Conservation (phyloP, 208 protist genomes). For the Leishmania tropica region DNA sequence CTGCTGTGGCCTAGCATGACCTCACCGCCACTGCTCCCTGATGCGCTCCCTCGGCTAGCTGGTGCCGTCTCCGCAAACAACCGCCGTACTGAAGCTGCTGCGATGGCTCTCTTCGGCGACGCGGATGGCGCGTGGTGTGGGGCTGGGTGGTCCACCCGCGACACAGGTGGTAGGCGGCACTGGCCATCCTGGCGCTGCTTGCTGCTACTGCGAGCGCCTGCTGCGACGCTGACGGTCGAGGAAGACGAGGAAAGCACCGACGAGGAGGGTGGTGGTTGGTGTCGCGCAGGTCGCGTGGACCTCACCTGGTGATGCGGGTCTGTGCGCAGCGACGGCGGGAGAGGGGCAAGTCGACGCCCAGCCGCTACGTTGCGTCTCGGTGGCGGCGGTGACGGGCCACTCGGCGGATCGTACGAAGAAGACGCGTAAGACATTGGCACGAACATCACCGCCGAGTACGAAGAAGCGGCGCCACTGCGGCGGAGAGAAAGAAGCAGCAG, state of each 20-base stretch:
- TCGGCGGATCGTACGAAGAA: not conserved
- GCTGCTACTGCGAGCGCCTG: not conserved
- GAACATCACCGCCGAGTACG: not conserved
- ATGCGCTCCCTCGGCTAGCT: not conserved
- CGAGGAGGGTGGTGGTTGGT: conserved; percentile 1
- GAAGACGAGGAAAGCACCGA: not conserved
- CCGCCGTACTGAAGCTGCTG: not conserved
- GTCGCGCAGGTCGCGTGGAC: not conserved
- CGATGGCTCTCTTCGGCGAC: not conserved
- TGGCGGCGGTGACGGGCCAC: not conserved
- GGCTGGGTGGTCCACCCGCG: not conserved
- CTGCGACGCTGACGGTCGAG: not conserved
- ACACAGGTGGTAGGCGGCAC: conserved; percentile 3
- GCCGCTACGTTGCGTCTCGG: conserved; percentile 13
- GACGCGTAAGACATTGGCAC: not conserved
- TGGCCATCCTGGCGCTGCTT: not conserved
- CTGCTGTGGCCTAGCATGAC: not conserved
- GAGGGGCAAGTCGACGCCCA: conserved; percentile 21
- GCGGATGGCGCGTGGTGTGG: not conserved
- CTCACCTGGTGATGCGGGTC: not conserved
- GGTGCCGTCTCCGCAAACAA: not conserved
- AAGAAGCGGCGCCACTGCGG: no score
- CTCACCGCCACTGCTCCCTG: not conserved
- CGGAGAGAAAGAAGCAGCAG: not conserved
- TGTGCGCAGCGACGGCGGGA: conserved; percentile 12